Evolutionary conservation across 2,329 filamentous ascomycete species (phyloP), one percentile per base, ranked within the genome.

Genomic region (Ascochyta lentis): DNA sequence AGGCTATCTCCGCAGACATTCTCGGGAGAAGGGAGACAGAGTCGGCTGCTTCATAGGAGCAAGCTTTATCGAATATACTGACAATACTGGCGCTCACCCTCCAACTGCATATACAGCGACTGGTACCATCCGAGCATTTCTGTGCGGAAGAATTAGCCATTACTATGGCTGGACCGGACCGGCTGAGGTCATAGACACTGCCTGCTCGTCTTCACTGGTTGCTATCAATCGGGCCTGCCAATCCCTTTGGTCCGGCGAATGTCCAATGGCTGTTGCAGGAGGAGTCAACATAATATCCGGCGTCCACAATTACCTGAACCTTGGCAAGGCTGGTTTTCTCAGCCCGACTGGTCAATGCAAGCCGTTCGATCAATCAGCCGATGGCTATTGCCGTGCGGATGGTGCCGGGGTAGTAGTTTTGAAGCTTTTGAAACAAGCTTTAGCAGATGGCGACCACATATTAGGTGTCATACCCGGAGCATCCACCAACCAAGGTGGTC

Each of bases 321-420:
- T 79, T 6, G 68, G 65, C 5, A 70, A 62, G 0, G 79, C 72
- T 0, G 62, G 65, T 4, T 81, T 82, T 47, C 65, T 83, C 0
- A 80, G 75, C 22, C 72, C 72, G 0, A 79, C 74, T 2, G 79
- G 81, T 0, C 71, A 76, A 4, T 84, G 81, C 59, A 82, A 82
- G 49, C 57, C 67, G 3, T 69, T 67, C 31, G 65, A 68, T 45
- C 57, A 46, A 1, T 10, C 9, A 0, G 83, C 81, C 0, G 80
- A 84, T 66, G 83, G 83, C 4, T 86, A 85, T 58, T 83, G 81
- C 56, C 77, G 83, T 6, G 63, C 54, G 3, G 83, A 86, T 45
- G 82, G 75, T 9, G 74, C 80, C 22, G 81, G 75, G 0, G 69
- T 78, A 3, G 72, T 86, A 5, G 73, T 85, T 3, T 59, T 85